Evolutionary conservation across 805 yeast genomes (phyloP), one percentile per base, ranked within the genome.

Genomic region (Wickerhamomyces sydowiorum): DNA sequence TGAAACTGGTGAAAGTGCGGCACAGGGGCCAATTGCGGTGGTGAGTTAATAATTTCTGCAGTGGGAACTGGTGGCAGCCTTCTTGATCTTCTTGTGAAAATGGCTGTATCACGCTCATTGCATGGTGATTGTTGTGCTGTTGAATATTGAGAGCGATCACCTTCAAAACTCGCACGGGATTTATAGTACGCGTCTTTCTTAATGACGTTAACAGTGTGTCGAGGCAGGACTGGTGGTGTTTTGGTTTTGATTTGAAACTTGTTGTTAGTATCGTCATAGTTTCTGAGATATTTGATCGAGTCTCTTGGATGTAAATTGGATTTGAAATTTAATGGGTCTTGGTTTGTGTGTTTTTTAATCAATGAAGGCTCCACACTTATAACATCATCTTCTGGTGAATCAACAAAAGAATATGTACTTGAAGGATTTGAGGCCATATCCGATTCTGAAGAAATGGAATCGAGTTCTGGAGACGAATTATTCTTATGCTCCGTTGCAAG

Each of bases 81-180:
- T 12, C 42, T 14, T 27, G 25, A 36, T 28, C 36, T 39, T 34
- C 42, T 39, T 20, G 42, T 39, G 19, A 27, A 39, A 7, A 39
- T 34, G 1, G 38, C 15, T 9, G 31, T 25, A 39, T 39, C 37
- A 17, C 23, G 22, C 15, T 20, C 35, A 15, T 27, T 7, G n/a
- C 28, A 13, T 15, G 31, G 25, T 20, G 25, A 17, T 32, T 29
- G n/a, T 32, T 15, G n/a, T 2, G 19, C 12, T 18, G 22, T 13
- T 18, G 22, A 18, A 14, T 15, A 12, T 17, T 12, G 35, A 13
- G 15, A 30, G 14, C 24, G 35, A 3, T 21, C 25, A 6, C 28
- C 39, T 3, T 30, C 34, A n/a, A 37, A 29, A 12, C 21, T 29
- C 15, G 39, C 39, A 14, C 35, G 29, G 21, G 34, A 37, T 4